Evolutionary conservation across 805 yeast genomes (phyloP).

Genomic region (Wickerhamomyces bovis): DNA sequence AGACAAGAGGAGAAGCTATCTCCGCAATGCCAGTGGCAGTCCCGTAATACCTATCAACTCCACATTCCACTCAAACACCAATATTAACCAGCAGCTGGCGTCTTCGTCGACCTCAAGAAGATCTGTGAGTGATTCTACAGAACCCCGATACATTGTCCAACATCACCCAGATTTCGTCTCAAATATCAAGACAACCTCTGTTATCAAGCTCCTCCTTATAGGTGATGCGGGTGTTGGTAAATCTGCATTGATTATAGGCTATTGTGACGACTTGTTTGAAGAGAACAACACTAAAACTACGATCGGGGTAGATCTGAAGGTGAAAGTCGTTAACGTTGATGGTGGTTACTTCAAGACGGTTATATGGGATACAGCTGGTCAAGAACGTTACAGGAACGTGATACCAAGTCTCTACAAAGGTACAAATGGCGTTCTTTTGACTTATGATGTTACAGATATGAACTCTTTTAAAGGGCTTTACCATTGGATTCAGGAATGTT

Average conservation of each 20-base stretch:
- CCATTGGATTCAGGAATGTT: slow-evolving; percentile 38
- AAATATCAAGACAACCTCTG: slow-evolving; percentile 15
- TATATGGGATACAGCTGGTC: slow-evolving; percentile 49
- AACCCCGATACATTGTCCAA: slow-evolving; percentile 11
- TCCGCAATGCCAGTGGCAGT: slow-evolving; percentile 19
- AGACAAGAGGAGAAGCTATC: slow-evolving; percentile 21
- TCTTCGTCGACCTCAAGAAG: slow-evolving; percentile 1
- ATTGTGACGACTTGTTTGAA: slow-evolving; percentile 33
- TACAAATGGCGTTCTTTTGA: slow-evolving; percentile 39
- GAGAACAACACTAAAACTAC: slow-evolving; percentile 33
- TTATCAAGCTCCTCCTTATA: slow-evolving; percentile 32
- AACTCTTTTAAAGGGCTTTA: slow-evolving; percentile 31
- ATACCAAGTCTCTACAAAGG: slow-evolving; percentile 40
- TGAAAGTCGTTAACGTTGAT: slow-evolving; percentile 37
- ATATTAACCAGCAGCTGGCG: slow-evolving; percentile 19
- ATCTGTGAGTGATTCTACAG: slow-evolving; percentile 12
- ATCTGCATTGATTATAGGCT: slow-evolving; percentile 38
- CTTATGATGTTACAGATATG: slow-evolving; percentile 37
- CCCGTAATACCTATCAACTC: slow-evolving; percentile 25
- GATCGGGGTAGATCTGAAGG: slow-evolving; percentile 42
- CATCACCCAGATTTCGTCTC: slow-evolving; percentile 16
- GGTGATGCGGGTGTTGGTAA: slow-evolving; percentile 47
- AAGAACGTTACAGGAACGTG: slow-evolving; percentile 41
- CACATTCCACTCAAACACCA: slow-evolving; percentile 18
- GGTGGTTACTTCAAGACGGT: slow-evolving; percentile 37